These are phyloP conservation scores for Paecilomyces sp. DNA, from an alignment of 2,329 filamentous ascomycete species.

Conservation along the genomic window DNA sequence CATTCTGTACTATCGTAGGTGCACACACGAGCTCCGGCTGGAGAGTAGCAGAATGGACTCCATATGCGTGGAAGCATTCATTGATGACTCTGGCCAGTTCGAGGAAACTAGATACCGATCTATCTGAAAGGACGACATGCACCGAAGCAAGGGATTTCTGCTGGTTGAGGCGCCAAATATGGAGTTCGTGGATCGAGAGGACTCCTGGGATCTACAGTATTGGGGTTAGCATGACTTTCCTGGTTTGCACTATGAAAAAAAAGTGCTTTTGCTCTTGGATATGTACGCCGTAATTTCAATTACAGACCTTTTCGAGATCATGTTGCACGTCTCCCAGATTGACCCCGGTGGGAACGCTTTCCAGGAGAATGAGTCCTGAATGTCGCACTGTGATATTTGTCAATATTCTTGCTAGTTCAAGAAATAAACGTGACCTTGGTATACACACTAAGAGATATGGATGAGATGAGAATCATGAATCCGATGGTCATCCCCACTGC, in stretches of 20 bases:
- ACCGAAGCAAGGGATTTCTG: constrained; percentile 62
- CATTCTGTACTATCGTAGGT: constrained; percentile 8
- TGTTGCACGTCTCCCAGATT: constrained; percentile 57
- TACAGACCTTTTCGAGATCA: constrained; percentile 56
- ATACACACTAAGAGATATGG: constrained; percentile 47
- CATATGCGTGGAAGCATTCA: constrained; percentile 66
- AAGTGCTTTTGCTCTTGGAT: background rate
- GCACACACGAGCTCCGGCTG: constrained; percentile 53
- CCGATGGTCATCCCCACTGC: constrained; percentile 62
- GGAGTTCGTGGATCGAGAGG: constrained; percentile 62
- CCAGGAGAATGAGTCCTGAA: constrained; percentile 57
- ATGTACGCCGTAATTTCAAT: background rate
- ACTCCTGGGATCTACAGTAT: constrained; percentile 54
- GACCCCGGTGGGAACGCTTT: constrained; percentile 57
- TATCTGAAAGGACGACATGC: constrained; percentile 57
- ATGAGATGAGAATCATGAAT: constrained; percentile 62
- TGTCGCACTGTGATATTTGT: constrained; percentile 14
- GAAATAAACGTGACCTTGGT: background rate
- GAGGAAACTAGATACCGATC: constrained; percentile 52
- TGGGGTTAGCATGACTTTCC: background rate
- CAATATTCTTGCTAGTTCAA: background rate
- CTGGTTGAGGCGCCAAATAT: constrained; percentile 68
- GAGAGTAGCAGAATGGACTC: constrained; percentile 63
- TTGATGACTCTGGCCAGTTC: constrained; percentile 54
- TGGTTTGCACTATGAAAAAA: background rate